These are phyloP conservation scores for Millerozyma acaciae DNA, from an alignment of 805 yeast genomes.

Conservation along the genomic window DNA sequence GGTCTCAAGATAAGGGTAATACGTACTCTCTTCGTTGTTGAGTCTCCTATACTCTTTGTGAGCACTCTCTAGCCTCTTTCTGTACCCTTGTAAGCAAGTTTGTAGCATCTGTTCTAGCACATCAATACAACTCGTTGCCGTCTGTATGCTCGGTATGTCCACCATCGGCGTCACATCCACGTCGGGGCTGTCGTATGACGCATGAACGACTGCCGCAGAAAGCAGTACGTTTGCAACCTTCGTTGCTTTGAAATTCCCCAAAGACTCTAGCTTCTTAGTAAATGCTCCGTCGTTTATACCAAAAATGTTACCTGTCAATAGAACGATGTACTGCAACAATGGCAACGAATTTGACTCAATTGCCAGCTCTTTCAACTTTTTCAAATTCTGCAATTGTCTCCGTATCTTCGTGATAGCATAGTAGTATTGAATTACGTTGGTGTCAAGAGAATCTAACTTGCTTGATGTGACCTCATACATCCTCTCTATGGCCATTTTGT, in stretches of 20 bases:
- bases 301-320: slow-evolving; percentile 28
- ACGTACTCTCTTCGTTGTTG: slow-evolving; percentile 5
- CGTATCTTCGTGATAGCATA: slow-evolving; percentile 44
- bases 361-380: slow-evolving; percentile 14
- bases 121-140: slow-evolving; percentile 25
- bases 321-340: slow-evolving; percentile 32
- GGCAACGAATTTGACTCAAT: slow-evolving; percentile 16
- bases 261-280: slow-evolving; percentile 20
- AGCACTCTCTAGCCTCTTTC: slow-evolving; percentile 30
- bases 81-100: slow-evolving; percentile 34
- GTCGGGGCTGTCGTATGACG: slow-evolving; percentile 42
- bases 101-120: slow-evolving; percentile 23
- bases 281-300: slow-evolving; percentile 35
- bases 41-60: slow-evolving; percentile 15
- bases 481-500: no score
- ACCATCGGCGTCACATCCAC: slow-evolving; percentile 26
- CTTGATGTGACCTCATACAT: no score
- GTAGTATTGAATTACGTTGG: slow-evolving; percentile 55
- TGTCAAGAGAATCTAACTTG: slow-evolving; percentile 54
- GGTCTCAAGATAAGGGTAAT: slow-evolving; percentile 16
- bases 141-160: slow-evolving; percentile 23
- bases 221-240: slow-evolving; percentile 23
- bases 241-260: slow-evolving; percentile 26
- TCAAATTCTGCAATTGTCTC: slow-evolving; percentile 30
- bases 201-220: slow-evolving; percentile 29